Base-by-base conservation (phyloP, 495 filamentous ascomycete genomes). In the Penicillium robsamsonii region DNA sequence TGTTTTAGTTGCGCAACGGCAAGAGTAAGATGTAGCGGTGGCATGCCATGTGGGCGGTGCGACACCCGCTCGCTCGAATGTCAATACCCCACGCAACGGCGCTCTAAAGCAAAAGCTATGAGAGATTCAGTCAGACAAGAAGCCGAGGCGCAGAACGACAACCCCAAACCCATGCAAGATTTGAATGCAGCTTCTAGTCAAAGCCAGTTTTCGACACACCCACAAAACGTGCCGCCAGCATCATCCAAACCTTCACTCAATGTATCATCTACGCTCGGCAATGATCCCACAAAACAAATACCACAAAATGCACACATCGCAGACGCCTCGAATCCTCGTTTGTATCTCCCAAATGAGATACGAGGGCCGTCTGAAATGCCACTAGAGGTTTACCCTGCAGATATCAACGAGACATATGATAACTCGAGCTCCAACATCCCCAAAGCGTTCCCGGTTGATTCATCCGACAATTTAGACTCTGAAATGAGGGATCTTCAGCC, bases 1-100 rank as follows among this genome's bases (percentile, higher is more conserved):
- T 86, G 83, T 50, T 74, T 70, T 45, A 71, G 78, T 59, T 86
- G 83, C 53, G 81, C 82, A 10, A 74, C 72, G 17, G 79, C 78
- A 18, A 69, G 82, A 63, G 78, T 80, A 24, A 77, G 81, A 65
- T 85, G 83, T 61, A 83, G 78, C 37, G 80, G 79, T 17, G 80
- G 74, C 6, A 67, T 67, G 24, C 76, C 79, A 40, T 86, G 83
- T 59, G 60, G 69, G 42, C 75, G 81, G 35, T 86, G 83, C 57
- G 68, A 74, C n/a, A 67, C 68, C 25, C 76, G 81, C 22, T 71
- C 74, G 13, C 71, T 84, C 18, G 70, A 73, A 24, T 86, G 83
- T 52, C 61, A 76, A 40, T 83, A 83, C 60, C 75, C 78, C 15
- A 77, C 75, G 1, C 67, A 76, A 42, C 54, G 75, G 62, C 70